Conservation (phyloP, 2,329 filamentous ascomycete species). For the Ophiostoma australiae region DNA sequence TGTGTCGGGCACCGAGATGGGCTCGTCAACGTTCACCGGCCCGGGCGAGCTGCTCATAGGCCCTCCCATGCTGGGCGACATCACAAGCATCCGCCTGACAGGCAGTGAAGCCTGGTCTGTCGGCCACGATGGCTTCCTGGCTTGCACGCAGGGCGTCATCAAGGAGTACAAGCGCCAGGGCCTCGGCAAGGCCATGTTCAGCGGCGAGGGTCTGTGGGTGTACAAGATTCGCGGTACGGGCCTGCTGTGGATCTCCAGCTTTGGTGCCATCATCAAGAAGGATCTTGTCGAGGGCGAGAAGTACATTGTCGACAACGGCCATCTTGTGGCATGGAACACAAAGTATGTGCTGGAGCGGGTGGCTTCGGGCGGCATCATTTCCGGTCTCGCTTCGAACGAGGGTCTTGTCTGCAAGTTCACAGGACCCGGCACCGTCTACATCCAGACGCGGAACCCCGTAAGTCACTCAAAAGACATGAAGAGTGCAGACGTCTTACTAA, state of each 20-base stretch:
- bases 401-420: constrained; percentile 93
- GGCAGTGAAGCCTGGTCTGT: constrained; percentile 77
- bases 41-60: constrained; percentile 86
- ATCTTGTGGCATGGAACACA: constrained; percentile 94
- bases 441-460: constrained; percentile 85
- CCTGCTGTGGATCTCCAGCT: constrained; percentile 83
- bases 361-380: constrained; percentile 87
- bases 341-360: constrained; percentile 89
- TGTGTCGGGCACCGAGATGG: constrained; percentile 74
- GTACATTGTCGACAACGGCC: constrained; percentile 89
- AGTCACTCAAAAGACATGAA: constrained; percentile 32
- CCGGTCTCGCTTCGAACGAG: constrained; percentile 73
- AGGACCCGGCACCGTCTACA: constrained; percentile 82
- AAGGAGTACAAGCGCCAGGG: constrained; percentile 85
- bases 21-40: constrained; percentile 74
- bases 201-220: constrained; percentile 84
- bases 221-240: constrained; percentile 80
- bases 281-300: constrained; percentile 71
- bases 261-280: constrained; percentile 92
- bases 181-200: constrained; percentile 86
- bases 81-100: constrained; percentile 69
- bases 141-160: constrained; percentile 77
- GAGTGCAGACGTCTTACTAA: neutral
- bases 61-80: constrained; percentile 74
- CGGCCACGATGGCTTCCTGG: constrained; percentile 80